Conservation (phyloP, 2,329 filamentous ascomycete species). For the Aspergillus sp. region DNA sequence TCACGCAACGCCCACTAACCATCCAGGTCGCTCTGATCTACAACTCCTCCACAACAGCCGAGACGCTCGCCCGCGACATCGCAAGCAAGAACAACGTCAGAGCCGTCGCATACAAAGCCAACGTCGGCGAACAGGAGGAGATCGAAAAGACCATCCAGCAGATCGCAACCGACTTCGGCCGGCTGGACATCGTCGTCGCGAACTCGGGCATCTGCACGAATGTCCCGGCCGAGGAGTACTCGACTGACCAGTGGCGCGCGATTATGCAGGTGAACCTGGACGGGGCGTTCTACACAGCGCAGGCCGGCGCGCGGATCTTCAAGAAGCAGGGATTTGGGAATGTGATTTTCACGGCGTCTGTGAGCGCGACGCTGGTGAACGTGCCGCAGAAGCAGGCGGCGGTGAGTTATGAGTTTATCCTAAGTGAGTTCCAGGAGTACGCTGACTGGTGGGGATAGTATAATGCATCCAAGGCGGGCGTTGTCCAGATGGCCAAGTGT, state of each 20-base stretch:
- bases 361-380: constrained; percentile 40
- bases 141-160: constrained; percentile 32
- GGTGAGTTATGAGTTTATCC: constrained; percentile 10
- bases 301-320: constrained; percentile 38
- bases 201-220: constrained; percentile 39
- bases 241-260: constrained; percentile 38
- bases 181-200: constrained; percentile 46
- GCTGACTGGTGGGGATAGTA: constrained; percentile 20
- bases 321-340: constrained; percentile 34
- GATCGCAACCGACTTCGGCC: constrained; percentile 40
- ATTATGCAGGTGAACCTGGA: constrained; percentile 41
- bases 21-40: constrained; percentile 32
- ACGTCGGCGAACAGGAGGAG: constrained; percentile 27
- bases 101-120: constrained; percentile 33
- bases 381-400: constrained; percentile 38
- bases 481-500: constrained; percentile 39
- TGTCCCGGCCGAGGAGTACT: constrained; percentile 38
- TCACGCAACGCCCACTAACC: constrained; percentile 1
- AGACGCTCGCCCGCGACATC: constrained; percentile 23
- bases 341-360: constrained; percentile 38
- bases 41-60: constrained; percentile 25
- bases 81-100: constrained; percentile 24
- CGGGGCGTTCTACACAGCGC: constrained; percentile 38
- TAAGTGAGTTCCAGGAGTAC: not conserved
- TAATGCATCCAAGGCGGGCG: constrained; percentile 36